Evolutionary conservation across 768 basidiomycete species (phyloP), one percentile per base, ranked within the genome.

Genomic region (Lentinula detonsa): DNA sequence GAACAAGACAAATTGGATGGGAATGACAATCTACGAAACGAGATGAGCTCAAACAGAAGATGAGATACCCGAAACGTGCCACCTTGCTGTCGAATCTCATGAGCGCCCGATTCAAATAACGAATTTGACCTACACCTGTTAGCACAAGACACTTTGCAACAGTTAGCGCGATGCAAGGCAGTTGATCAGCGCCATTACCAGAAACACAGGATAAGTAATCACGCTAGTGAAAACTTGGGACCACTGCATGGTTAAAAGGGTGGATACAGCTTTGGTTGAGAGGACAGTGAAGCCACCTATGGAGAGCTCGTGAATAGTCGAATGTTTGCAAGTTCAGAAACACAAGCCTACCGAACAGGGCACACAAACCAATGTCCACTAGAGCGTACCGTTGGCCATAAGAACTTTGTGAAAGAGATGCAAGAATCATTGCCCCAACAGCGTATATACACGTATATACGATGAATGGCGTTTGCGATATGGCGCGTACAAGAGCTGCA

Each of bases 41-140:
- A 16, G 46, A 56, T 45, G 60, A 10, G 37, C 62, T 23, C 18
- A 11, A 37, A 28, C 13, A 8, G 42, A 31, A 35, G 15, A 5
- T 18, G 46, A 31, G 18, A 33, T 16, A 31, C 18, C 8, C 2
- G 13, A 15, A 37, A 43, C 67, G 73, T 57, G 37, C 5, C 65
- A 91, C 90, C 76, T 97, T 96, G 72, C 91, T 87, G 69, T 97
- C 93, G 71, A 98, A 98, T 21, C 87, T 84, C 86, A 93, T 95
- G 50, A 98, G 72, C 6, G 95, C 95, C 61, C 92, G 79, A 66
- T 93, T 93, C 56, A 92, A 79, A 69, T 93, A 93, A 65, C 82
- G 80, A 62, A 94, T 88, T 75, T 94, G 92, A n/a, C 90, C 86
- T 52, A 93, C 70, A 2, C 91, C 93, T 18, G 91, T 93, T 15